Evolutionary conservation across 106 monocot genomes (phyloP), one percentile per base, ranked within the genome.

Genomic region (Phalaenopsis aphrodite): DNA sequence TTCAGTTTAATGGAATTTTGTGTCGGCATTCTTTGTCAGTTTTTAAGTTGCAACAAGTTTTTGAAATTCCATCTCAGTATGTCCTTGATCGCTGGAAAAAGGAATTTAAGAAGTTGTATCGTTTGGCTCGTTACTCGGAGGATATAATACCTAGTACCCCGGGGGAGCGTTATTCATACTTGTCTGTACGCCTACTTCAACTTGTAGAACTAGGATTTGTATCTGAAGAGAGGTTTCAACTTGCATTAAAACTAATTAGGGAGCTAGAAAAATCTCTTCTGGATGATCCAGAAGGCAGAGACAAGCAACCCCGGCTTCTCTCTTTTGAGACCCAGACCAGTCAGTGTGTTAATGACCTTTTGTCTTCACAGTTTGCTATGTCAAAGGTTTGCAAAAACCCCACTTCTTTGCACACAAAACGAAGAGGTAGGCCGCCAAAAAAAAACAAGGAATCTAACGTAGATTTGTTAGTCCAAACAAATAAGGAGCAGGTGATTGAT

Each of bases 361-460:
- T 84, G 39, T 42, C 55, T 12, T 72, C 87, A 57, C 79, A 79
- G 23, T 18, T 86, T 23, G 86, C 83, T 23, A 39, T 77, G 23
- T 79, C 84, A 55, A 84, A 87, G 47, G 61, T 57, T 61, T 76
- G 56, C 36, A 84, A 79, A 24, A 84, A 41, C 43, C 58, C 72
- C 12, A 57, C 79, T 48, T 14, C 48, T 52, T 57, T 79, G 41
- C 78, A 75, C 43, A 58, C 58, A 17, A 87, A 87, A 56, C 79
- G 85, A 43, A 82, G 85, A 75, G 87, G 89, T 61, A 56, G 89
- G 56, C 89, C 89, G 46, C 85, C 89, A 4, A 89, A 87, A 66
- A 87, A 79, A 42, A 71, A 64, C 21, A 86, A 68, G 72, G 87
- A 87, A 58, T 46, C 84, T 80, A 78, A 77, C 24, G 21, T 75